These are phyloP conservation scores for Diospyros kaki DNA, from an alignment of 148 eudicot genomes.

Conservation along the genomic window DNA sequence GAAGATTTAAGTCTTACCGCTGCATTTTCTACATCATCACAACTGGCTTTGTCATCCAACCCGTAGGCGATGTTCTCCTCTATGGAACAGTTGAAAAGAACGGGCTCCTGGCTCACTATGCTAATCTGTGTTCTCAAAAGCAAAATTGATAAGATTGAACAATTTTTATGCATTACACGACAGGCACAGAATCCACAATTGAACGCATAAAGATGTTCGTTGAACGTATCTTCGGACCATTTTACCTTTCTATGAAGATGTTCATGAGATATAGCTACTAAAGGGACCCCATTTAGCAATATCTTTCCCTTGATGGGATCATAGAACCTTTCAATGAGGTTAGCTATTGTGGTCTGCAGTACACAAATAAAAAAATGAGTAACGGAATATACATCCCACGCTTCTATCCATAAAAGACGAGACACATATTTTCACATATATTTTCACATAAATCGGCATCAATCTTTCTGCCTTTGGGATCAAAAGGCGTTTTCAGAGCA, in stretches of 20 bases:
- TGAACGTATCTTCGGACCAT: neutral
- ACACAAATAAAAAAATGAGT: conserved; percentile 2
- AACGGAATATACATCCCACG: neutral
- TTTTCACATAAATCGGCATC: neutral
- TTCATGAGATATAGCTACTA: conserved; percentile 67
- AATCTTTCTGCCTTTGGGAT: neutral
- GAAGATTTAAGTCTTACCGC: conserved; percentile 50
- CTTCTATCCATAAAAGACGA: neutral
- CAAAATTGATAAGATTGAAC: neutral
- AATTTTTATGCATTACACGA: no score
- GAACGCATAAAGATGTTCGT: neutral
- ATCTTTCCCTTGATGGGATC: conserved; percentile 81
- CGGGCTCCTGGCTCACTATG: conserved; percentile 95
- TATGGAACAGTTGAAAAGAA: conserved; percentile 88
- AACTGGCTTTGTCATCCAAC: conserved; percentile 66
- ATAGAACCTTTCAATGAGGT: conserved; percentile 83
- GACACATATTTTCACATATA: neutral
- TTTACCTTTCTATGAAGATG: conserved; percentile 78
- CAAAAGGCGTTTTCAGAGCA: no score
- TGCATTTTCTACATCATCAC: conserved; percentile 68
- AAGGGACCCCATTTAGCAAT: conserved; percentile 69
- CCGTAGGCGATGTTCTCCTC: conserved; percentile 93
- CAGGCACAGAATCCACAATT: neutral
- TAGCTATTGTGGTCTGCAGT: conserved; percentile 89
- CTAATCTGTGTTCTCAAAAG: conserved; percentile 50